These are phyloP conservation scores for Pythium plurisporium DNA, from an alignment of 352 stramenopile species.

Conservation along the genomic window DNA sequence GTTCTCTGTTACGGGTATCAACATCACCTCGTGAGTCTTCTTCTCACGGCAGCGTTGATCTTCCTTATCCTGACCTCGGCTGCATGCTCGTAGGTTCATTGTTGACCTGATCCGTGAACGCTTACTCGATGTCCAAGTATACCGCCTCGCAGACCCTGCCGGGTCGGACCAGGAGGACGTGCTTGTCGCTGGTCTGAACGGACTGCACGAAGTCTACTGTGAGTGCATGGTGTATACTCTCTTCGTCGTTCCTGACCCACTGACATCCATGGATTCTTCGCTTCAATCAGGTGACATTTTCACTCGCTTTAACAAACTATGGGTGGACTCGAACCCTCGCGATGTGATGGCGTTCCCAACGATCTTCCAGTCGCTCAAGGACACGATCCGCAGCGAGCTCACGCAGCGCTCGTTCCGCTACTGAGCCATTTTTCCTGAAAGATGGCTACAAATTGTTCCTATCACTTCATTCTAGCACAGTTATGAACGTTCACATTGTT, in stretches of 20 bases:
- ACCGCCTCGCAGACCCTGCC: conserved; percentile 27
- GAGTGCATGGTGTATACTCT: not conserved
- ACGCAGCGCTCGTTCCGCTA: conserved; percentile 59
- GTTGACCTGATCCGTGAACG: conserved; percentile 70
- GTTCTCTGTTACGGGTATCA: conserved; percentile 84
- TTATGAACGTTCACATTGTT: conserved; percentile 10
- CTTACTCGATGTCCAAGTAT: conserved; percentile 72
- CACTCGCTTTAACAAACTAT: conserved; percentile 79
- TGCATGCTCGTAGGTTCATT: conserved; percentile 43
- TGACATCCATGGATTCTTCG: not conserved
- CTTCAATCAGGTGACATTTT: conserved; percentile 54
- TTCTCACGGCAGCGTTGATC: no score
- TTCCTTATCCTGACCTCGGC: no score
- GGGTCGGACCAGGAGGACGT: conserved; percentile 22
- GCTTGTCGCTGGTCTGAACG: conserved; percentile 32
- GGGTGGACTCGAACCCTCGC: conserved; percentile 74
- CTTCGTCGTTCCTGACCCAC: not conserved
- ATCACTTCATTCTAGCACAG: conserved; percentile 2
- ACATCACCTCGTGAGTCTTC: conserved; percentile 61
- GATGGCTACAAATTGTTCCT: conserved; percentile 26
- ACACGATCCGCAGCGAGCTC: conserved; percentile 54
- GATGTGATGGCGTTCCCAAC: conserved; percentile 84
- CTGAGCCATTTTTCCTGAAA: conserved; percentile 23
- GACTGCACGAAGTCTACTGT: conserved; percentile 80
- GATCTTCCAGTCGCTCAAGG: conserved; percentile 81